A percentile compares a stretch with the other conserved stretches of the same genome.
phyloP scores from a whole-genome alignment of 768 basidiomycete species.

The Chiua virens region DNA sequence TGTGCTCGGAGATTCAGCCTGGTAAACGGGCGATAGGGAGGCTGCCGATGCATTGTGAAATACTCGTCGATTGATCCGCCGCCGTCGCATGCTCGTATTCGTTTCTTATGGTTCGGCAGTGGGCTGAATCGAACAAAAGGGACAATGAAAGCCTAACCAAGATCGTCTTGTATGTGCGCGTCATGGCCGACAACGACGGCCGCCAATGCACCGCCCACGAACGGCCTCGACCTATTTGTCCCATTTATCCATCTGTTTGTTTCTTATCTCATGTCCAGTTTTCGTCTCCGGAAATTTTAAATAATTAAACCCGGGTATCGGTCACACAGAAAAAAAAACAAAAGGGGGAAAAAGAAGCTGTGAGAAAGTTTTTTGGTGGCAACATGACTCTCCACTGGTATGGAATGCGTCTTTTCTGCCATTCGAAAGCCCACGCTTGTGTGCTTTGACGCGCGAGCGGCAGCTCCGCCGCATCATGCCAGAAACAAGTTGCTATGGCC shows the following conservation, averaged over 20 bases:
- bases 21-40: conserved; percentile 5
- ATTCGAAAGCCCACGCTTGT: conserved; percentile 20
- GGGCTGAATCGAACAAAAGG: neutral
- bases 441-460: conserved; percentile 8
- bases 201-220: too few species aligned
- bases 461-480: conserved; percentile 8
- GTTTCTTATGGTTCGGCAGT: neutral
- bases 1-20: neutral
- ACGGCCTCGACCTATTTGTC: too few species aligned
- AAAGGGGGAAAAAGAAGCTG: neutral
- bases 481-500: conserved; percentile 7
- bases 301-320: too few species aligned
- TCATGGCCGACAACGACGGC: too few species aligned
- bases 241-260: too few species aligned
- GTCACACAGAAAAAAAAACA: neutral
- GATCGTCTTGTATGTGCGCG: too few species aligned
- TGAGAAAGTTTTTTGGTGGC: conserved; percentile 25
- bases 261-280: too few species aligned
- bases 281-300: too few species aligned
- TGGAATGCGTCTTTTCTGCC: conserved; percentile 30
- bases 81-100: conserved; percentile 10
- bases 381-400: conserved; percentile 3
- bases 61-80: conserved; percentile 20
- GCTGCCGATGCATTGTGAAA: conserved; percentile 2
- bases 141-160: neutral